Evolutionary conservation across 371 early-diverging fungal species (phyloP).

Genomic region (Mucor irregularis): DNA sequence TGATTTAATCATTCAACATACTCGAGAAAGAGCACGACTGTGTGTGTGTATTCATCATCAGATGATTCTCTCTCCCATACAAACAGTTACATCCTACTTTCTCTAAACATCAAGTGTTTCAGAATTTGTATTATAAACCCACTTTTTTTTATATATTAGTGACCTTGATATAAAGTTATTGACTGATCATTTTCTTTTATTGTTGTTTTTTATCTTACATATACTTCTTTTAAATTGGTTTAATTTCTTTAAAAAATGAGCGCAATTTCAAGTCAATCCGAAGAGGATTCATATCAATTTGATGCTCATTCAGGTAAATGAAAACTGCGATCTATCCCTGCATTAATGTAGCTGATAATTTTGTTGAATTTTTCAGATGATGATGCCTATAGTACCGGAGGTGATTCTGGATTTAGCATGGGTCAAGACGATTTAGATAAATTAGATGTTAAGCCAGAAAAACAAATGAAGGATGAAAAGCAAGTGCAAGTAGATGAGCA

Average conservation of each 20-base stretch:
- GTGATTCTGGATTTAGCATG: constrained; percentile 24
- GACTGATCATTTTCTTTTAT: background rate
- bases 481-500: too few species aligned
- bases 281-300: constrained; percentile 7
- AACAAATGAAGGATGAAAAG: too few species aligned
- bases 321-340: background rate
- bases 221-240: background rate
- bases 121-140: background rate
- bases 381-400: constrained; percentile 13
- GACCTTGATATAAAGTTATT: background rate
- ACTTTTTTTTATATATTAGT: background rate
- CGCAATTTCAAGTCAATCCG: background rate
- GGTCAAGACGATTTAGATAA: constrained; percentile 21
- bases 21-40: background rate
- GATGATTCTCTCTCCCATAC: background rate
- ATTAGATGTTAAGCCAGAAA: too few species aligned
- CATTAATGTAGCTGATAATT: background rate
- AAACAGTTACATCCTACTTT: constrained; percentile 13
- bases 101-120: constrained; percentile 2
- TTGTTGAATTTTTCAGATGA: constrained; percentile 1
- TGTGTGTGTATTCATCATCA: background rate
- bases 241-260: background rate
- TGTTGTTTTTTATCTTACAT: background rate
- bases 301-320: background rate
- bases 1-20: too few species aligned